Evolutionary conservation across 306 rosid genomes (phyloP).

Genomic region (Prunus mongolica): DNA sequence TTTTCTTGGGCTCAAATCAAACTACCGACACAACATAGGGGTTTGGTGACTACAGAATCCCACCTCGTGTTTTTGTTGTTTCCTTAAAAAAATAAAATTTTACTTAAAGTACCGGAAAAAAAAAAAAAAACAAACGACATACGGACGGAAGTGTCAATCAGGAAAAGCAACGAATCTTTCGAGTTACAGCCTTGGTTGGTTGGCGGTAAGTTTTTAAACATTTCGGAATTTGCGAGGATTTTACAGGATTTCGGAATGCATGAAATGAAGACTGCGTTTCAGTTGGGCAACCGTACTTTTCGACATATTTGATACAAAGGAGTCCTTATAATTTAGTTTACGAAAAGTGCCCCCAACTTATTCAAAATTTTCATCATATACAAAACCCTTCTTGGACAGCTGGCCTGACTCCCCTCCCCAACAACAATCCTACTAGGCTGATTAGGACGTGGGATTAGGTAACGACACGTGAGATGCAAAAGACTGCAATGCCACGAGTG

Average conservation of each 20-base stretch:
- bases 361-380: not conserved
- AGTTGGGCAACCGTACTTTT: slow-evolving; percentile 26
- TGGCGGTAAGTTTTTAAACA: not conserved
- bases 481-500: not conserved
- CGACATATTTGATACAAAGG: slow-evolving; percentile 19
- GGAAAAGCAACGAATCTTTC: not conserved
- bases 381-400: not conserved
- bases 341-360: slow-evolving; percentile 1
- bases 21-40: not conserved
- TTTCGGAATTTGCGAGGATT: not conserved
- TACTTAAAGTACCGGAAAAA: not conserved
- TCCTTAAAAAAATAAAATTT: not conserved
- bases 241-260: not conserved
- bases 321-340: slow-evolving; percentile 22
- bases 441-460: slow-evolving; percentile 9
- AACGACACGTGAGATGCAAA: not conserved
- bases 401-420: not conserved
- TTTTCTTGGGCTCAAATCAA: too few species aligned
- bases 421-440: not conserved
- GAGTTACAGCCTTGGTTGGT: too few species aligned
- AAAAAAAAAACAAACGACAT: not conserved
- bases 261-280: not conserved
- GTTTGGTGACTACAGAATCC: slow-evolving; percentile 8
- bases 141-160: too few species aligned
- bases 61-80: slow-evolving; percentile 10